Evolutionary conservation across 257 asterid genomes (phyloP), one percentile per base, ranked within the genome.

Genomic region (Schizonepeta tenuifolia): DNA sequence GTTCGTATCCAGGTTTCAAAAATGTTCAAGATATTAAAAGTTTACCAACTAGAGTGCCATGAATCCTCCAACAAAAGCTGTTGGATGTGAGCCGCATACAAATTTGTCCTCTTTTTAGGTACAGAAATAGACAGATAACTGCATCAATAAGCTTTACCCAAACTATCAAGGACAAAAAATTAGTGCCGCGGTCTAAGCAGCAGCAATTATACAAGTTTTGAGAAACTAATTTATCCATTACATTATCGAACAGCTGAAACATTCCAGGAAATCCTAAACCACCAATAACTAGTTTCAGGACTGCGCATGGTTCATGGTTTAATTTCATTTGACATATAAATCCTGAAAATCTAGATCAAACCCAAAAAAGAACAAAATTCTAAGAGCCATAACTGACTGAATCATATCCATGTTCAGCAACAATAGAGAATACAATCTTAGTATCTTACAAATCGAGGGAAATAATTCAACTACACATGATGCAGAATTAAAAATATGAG

Each of bases 301-400:
- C n/a, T 43, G 44, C 40, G 51, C 73, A 46, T 17, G 58, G 72
- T 64, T 54, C 56, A 1, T 10, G 71, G 44, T n/a, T 58, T 2
- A 73, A 20, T 17, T 50, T 12, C 51, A 13, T 43, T 49, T 17
- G 13, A n/a, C n/a, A n/a, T n/a, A n/a, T 24, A 24, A 24, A 24
- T 24, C 26, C 26, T 24, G 26, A 24, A 24, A 24, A 24, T 24
- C 26, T 24, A 24, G 26, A 24, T 24, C 26, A 24, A 24, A 24
- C 26, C 26, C 26, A 24, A 24, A 24, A 24, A 24, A 24, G 26
- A 24, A 24, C 26, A 24, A 1, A 24, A 24, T 24, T 24, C 26
- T 24, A 24, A 1, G 26, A 24, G 26, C 26, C 26, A 24, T 24
- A 24, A 24, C 26, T 24, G 26, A 24, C 26, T 24, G 26, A 24